A percentile compares a stretch with the other conserved stretches of the same genome.
Evolutionary conservation across 495 filamentous ascomycete species (phyloP).

Genomic region (Elasticomyces elasticus): DNA sequence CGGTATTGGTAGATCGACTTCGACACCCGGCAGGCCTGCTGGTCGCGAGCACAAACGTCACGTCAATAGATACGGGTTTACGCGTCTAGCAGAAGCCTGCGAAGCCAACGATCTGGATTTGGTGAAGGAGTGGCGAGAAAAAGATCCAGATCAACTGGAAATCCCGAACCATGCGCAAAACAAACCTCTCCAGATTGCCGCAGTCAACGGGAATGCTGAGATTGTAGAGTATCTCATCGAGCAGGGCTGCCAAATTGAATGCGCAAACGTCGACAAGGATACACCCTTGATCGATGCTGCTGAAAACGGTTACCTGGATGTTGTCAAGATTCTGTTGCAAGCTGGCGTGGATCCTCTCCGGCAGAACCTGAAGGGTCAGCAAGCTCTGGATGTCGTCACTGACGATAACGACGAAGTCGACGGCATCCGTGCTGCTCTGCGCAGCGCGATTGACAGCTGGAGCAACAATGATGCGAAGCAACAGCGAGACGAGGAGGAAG

Average conservation of each 20-base stretch:
- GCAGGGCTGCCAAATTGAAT: conserved; percentile 71
- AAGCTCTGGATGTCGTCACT: conserved; percentile 68
- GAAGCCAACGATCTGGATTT: conserved; percentile 63
- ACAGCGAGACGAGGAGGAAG: conserved; percentile 19
- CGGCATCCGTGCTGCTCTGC: conserved; percentile 40
- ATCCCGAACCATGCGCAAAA: conserved; percentile 87
- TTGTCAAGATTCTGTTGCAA: conserved; percentile 66
- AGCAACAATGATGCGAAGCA: conserved; percentile 33
- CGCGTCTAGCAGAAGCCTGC: conserved; percentile 72
- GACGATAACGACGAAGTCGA: conserved; percentile 49
- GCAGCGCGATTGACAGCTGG: conserved; percentile 34
- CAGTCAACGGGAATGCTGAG: conserved; percentile 68
- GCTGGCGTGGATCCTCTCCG: conserved; percentile 83
- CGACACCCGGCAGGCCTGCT: conserved; percentile 17
- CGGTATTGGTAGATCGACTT: conserved; percentile 15
- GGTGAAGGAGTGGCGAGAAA: conserved; percentile 56
- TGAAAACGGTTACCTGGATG: conserved; percentile 85
- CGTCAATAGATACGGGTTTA: conserved; percentile 76
- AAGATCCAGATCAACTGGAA: conserved; percentile 78
- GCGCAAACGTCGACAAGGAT: conserved; percentile 73
- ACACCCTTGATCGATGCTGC: conserved; percentile 92
- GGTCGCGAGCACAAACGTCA: conserved; percentile 61
- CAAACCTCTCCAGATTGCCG: conserved; percentile 83
- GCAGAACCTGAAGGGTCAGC: conserved; percentile 75
- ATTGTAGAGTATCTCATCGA: conserved; percentile 75